Percentiles rank a stretch among this genome's conserved stretches.
Conservation (phyloP, 345 rosid genomes). For the Eucalyptus polybractea region DNA sequence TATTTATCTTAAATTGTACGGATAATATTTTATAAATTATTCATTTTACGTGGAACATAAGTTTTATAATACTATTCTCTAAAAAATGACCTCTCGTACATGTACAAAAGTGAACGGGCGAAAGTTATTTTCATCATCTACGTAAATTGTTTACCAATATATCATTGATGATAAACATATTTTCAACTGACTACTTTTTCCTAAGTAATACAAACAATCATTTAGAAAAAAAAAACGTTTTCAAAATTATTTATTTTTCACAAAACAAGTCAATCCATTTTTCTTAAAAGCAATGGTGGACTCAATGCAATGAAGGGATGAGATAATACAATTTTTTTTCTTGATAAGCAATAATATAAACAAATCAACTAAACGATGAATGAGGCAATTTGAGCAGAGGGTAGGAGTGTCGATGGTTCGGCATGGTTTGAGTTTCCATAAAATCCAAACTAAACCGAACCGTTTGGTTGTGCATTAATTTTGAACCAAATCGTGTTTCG, state of each 20-base stretch:
- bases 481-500: accelerated
- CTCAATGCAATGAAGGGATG: neutral
- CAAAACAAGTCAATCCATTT: neutral
- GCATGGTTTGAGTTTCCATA: too few relatives aligned
- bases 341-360: neutral
- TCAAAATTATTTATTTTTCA: neutral
- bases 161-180: neutral
- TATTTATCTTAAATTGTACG: too few relatives aligned
- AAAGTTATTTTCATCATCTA: neutral
- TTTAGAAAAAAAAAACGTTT: accelerated
- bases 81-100: neutral
- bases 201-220: neutral
- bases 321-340: neutral
- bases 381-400: accelerated
- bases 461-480: too few relatives aligned
- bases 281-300: neutral
- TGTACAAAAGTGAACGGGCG: accelerated
- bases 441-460: too few relatives aligned
- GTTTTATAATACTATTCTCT: neutral
- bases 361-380: neutral
- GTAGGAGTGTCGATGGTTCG: accelerated
- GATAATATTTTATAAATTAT: too few relatives aligned
- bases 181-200: accelerated
- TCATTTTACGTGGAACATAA: accelerated
- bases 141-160: accelerated